phyloP scores from a whole-genome alignment of 441 rosid species.

The Adansonia grandidieri region DNA sequence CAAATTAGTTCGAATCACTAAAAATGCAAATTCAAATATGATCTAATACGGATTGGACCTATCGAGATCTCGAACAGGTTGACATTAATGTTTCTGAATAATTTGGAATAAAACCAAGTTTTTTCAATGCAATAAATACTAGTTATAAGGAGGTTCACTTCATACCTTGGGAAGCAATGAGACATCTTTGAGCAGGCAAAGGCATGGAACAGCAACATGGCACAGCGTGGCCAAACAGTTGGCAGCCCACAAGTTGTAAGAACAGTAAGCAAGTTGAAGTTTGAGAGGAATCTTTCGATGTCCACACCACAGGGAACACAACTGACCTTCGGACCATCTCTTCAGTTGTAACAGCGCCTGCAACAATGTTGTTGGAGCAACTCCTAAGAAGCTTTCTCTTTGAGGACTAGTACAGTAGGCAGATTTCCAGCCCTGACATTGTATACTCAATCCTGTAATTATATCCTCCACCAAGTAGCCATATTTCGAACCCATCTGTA shows the following conservation, averaged over 20 bases:
- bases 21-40: too few relatives aligned
- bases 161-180: constrained; percentile 37
- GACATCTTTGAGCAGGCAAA: constrained; percentile 33
- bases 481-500: constrained; percentile 48
- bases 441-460: constrained; percentile 37
- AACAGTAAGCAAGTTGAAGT: constrained; percentile 32
- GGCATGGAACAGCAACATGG: constrained; percentile 34
- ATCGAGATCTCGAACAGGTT: too few relatives aligned
- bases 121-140: too few relatives aligned
- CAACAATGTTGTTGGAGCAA: constrained; percentile 32
- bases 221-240: constrained; percentile 28
- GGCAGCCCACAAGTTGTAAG: constrained; percentile 27
- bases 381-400: constrained; percentile 34
- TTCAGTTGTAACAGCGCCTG: constrained; percentile 36
- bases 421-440: constrained; percentile 41
- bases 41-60: too few relatives aligned
- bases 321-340: constrained; percentile 42
- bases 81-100: too few relatives aligned
- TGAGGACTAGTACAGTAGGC: constrained; percentile 25
- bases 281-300: constrained; percentile 24
- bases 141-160: too few relatives aligned
- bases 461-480: constrained; percentile 32
- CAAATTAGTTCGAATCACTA: too few relatives aligned
- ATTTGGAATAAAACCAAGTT: too few relatives aligned
- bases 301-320: constrained; percentile 30